A percentile compares a stretch with the other conserved stretches of the same genome.
Evolutionary conservation across 805 yeast genomes (phyloP).

Genomic region (Brettanomyces anomalus): DNA sequence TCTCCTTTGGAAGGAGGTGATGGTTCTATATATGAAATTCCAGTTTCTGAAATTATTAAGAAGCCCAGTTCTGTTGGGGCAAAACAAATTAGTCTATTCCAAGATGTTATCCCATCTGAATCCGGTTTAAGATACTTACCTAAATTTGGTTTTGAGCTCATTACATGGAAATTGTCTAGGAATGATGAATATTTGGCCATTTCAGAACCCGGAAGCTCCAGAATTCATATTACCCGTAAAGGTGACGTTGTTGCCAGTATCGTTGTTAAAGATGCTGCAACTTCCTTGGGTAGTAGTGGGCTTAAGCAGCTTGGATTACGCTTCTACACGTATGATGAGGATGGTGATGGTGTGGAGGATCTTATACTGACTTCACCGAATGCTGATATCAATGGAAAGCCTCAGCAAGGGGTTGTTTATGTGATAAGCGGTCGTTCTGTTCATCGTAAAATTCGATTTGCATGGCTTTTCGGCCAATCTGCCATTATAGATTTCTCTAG

Average conservation of each 20-base stretch:
- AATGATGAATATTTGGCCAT: conserved; percentile 32
- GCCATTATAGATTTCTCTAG: not conserved
- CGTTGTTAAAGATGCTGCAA: conserved; percentile 15
- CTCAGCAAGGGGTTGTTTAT: conserved; percentile 10
- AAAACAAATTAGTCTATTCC: not conserved
- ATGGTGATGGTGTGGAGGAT: conserved; percentile 31
- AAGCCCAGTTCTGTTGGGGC: not conserved
- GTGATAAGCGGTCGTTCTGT: conserved; percentile 12
- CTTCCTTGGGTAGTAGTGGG: conserved; percentile 31
- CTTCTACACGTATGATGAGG: conserved; percentile 25
- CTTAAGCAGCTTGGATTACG: conserved; percentile 33
- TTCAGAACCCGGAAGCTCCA: conserved; percentile 44
- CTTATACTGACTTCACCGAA: conserved; percentile 37
- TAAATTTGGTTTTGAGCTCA: conserved; percentile 35
- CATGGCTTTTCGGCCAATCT: not conserved
- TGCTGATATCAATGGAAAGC: conserved; percentile 20
- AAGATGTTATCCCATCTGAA: not conserved
- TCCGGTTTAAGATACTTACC: conserved; percentile 13
- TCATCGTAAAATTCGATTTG: not conserved
- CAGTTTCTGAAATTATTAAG: conserved; percentile 24
- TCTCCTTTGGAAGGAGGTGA: conserved; percentile 36
- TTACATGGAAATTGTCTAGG: conserved; percentile 17
- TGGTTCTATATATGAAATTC: conserved; percentile 39
- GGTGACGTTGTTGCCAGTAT: conserved; percentile 12
- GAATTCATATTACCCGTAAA: conserved; percentile 27